Evolutionary conservation across 2,329 filamentous ascomycete genomes (phyloP), one percentile per base, ranked within the genome.

Genomic region (Hirsutella minnesotensis): DNA sequence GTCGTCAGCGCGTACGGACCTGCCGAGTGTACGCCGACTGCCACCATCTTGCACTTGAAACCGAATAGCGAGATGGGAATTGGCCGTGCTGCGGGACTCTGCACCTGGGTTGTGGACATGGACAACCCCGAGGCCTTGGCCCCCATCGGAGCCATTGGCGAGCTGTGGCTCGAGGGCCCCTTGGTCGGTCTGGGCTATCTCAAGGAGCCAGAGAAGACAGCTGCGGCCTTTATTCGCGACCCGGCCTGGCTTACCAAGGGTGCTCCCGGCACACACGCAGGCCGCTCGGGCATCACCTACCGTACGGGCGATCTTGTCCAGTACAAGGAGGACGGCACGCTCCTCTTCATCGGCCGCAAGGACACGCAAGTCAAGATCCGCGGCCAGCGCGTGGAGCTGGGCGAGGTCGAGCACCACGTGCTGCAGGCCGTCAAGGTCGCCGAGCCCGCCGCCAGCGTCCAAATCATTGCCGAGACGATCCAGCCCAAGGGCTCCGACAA

Each of bases 171-270:
- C 5, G 43, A 52, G 16, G 47, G 50, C 1, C 70, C 70, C 4
- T 47, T 49, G 5, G 37, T 76, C 9, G 68, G 66, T 19, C 58
- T 65, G 22, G 69, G 70, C 33, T 77, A 76, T 43, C 42, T 51
- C 10, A 41, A 43, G 3, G 47, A 51, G 19, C 27, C 39, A 3
- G 38, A 38, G 12, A 50, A 45, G 39, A 50, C 49, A 1, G 33
- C 31, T 16, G 19, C 35, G 37, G 42, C 29, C 35, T 40, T 10
- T 27, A 46, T 10, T 31, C 9, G 27, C 40, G 16, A 43, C 7
- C n/a, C 48, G 37, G 18, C 34, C 31, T 31, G 41, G 41, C 44
- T 54, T 0, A n/a, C 4, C 30, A 1, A 10, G 40, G 1, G 19
- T 3, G 15, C 42, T 22, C 2, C 48, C 34, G 16, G 24, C 9